phyloP scores from a whole-genome alignment of 163 green algal genomes.

The Picocystis sp. region DNA sequence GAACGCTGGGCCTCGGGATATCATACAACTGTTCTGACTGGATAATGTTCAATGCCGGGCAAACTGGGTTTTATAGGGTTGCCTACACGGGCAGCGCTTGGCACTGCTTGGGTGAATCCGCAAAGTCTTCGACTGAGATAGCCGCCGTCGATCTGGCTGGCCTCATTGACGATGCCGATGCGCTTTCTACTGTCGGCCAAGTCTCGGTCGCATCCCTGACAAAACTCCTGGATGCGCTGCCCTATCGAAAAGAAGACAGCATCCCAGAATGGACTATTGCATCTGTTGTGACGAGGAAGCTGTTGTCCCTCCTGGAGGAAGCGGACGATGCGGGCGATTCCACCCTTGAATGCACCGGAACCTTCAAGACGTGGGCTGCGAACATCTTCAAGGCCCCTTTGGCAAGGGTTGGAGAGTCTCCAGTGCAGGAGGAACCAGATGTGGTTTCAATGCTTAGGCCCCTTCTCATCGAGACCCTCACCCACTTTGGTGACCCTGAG shows the following conservation, averaged over 20 bases:
- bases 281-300: constrained; percentile 1
- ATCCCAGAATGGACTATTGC: too few species aligned
- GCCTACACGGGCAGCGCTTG: constrained; percentile 3
- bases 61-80: constrained; percentile 11
- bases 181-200: neutral
- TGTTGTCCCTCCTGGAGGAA: neutral
- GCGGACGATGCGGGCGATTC: neutral
- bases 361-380: neutral
- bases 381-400: too few species aligned
- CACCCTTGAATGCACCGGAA: neutral
- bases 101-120: neutral
- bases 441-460: too few species aligned
- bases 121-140: neutral
- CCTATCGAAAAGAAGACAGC: too few species aligned
- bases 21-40: neutral
- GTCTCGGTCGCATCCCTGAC: neutral
- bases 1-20: neutral
- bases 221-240: neutral
- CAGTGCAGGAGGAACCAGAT: too few species aligned
- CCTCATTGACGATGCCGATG: constrained; percentile 7
- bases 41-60: constrained; percentile 3
- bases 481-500: too few species aligned
- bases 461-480: too few species aligned
- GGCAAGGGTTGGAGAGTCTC: too few species aligned
- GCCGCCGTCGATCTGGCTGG: constrained; percentile 2